Evolutionary conservation across 306 rosid species (phyloP).

Genomic region (Prunus fruticosa): DNA sequence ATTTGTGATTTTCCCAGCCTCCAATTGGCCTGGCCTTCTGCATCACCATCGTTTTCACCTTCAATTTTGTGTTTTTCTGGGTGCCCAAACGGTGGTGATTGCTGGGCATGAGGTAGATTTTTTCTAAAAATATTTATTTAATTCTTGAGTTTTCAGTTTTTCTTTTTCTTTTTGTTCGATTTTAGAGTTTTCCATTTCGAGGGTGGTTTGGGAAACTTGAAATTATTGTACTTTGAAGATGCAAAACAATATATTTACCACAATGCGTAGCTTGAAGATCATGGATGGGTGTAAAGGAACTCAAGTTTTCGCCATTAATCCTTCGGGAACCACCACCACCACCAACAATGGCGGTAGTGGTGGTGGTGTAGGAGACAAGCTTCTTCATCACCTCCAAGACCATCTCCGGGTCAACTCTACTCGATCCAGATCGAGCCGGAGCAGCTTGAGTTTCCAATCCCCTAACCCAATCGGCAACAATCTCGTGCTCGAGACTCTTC

Average conservation of each 20-base stretch:
- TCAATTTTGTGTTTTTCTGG: neutral
- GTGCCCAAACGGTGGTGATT: slow-evolving; percentile 28
- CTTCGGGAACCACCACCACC: slow-evolving; percentile 26
- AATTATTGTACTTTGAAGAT: slow-evolving; percentile 35
- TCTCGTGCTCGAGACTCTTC: slow-evolving; percentile 36
- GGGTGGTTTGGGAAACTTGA: neutral
- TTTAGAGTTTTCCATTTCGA: neutral
- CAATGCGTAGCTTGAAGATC: slow-evolving; percentile 82
- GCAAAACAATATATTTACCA: slow-evolving; percentile 64
- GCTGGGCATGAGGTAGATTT: slow-evolving; percentile 20
- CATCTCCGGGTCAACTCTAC: slow-evolving; percentile 42
- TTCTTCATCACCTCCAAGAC: slow-evolving; percentile 55
- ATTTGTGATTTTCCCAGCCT: slow-evolving; percentile 2
- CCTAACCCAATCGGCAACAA: slow-evolving; percentile 26
- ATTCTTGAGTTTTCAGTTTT: neutral
- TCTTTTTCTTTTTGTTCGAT: neutral
- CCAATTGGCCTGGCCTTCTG: slow-evolving; percentile 16
- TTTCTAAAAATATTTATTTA: neutral
- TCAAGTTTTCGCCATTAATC: slow-evolving; percentile 58
- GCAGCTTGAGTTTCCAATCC: slow-evolving; percentile 17
- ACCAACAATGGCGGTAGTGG: slow-evolving; percentile 15
- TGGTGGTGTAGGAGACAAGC: slow-evolving; percentile 47
- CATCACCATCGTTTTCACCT: slow-evolving; percentile 23
- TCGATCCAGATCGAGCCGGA: slow-evolving; percentile 39
- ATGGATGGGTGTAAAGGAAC: slow-evolving; percentile 82